A percentile compares a stretch with the other conserved stretches of the same genome.
Conservation (phyloP, 495 filamentous ascomycete species). For the Cercophora newfieldiana region DNA sequence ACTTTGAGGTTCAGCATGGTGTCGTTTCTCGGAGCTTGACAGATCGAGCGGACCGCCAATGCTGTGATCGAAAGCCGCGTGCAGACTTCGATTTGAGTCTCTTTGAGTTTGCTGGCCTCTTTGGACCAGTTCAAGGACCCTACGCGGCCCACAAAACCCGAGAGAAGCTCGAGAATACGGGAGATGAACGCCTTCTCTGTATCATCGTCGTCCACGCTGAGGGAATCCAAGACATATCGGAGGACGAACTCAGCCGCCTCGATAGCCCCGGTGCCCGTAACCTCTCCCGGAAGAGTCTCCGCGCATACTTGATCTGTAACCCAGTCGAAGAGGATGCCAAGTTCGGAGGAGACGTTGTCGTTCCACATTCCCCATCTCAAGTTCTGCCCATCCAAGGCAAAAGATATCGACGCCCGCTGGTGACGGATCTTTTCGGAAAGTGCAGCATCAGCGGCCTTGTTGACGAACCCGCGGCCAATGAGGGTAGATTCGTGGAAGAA, state of each 20-base stretch:
- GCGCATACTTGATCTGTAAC: slow-evolving; percentile 47
- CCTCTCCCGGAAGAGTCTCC: not conserved
- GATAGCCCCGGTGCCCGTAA: slow-evolving; percentile 15
- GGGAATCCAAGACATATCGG: slow-evolving; percentile 40
- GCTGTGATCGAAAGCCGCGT: slow-evolving; percentile 22
- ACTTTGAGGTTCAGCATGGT: slow-evolving; percentile 36
- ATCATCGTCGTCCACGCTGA: slow-evolving; percentile 34
- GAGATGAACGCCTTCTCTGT: slow-evolving; percentile 42
- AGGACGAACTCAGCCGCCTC: slow-evolving; percentile 43
- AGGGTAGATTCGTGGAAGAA: slow-evolving; percentile 78
- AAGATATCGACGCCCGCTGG: slow-evolving; percentile 31
- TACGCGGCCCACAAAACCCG: slow-evolving; percentile 38
- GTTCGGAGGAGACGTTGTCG: slow-evolving; percentile 65
- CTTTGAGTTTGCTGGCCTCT: slow-evolving; percentile 4
- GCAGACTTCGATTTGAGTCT: slow-evolving; percentile 20
- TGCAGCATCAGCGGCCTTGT: slow-evolving; percentile 47
- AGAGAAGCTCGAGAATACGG: slow-evolving; percentile 47
- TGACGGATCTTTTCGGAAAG: slow-evolving; percentile 28
- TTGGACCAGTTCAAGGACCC: slow-evolving; percentile 27
- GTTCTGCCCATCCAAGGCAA: slow-evolving; percentile 50
- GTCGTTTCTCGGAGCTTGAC: slow-evolving; percentile 28
- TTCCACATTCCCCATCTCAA: slow-evolving; percentile 71
- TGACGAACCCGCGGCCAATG: slow-evolving; percentile 70
- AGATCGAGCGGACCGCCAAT: slow-evolving; percentile 33
- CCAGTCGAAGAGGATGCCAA: slow-evolving; percentile 59